phyloP scores from a whole-genome alignment of 2,329 filamentous ascomycete species.

The Sporothrix brasiliensis region DNA sequence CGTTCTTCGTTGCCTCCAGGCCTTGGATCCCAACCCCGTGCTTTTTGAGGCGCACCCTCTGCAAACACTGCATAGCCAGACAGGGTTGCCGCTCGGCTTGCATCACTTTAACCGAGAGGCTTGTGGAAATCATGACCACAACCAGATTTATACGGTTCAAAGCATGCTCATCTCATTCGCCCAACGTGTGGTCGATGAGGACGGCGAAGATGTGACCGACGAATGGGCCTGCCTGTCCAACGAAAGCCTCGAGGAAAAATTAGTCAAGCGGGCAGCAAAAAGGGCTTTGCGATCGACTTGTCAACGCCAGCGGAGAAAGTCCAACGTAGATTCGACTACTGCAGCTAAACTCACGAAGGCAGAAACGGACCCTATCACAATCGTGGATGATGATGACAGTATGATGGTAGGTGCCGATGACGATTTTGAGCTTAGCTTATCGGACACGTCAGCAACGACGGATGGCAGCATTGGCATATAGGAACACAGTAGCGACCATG shows the following conservation, averaged over 20 bases:
- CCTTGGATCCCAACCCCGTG: not conserved
- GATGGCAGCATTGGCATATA: not conserved
- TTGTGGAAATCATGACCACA: constrained; percentile 10
- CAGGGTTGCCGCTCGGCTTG: not conserved
- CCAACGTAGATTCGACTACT: not conserved
- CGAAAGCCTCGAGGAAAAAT: constrained; percentile 22
- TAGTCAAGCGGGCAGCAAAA: not conserved
- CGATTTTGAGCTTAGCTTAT: not conserved
- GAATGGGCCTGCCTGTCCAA: constrained; percentile 31
- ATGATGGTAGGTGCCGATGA: not conserved
- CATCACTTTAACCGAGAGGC: constrained; percentile 24
- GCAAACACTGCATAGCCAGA: not conserved
- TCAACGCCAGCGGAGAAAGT: not conserved
- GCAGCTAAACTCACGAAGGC: not conserved
- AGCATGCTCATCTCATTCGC: constrained; percentile 31
- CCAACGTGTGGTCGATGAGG: constrained; percentile 28
- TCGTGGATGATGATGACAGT: constrained; percentile 6
- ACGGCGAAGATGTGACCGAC: constrained; percentile 19
- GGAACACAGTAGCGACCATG: not conserved
- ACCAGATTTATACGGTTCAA: constrained; percentile 22
- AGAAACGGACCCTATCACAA: not conserved
- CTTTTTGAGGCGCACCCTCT: constrained; percentile 18
- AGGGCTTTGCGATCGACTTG: not conserved
- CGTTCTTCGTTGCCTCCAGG: constrained; percentile 29
- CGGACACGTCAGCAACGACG: not conserved